A percentile compares a stretch with the other conserved stretches of the same genome.
These are phyloP conservation scores for Chrysanthemum seticuspe DNA, from an alignment of 129 eudicot species.

Conservation along the genomic window DNA sequence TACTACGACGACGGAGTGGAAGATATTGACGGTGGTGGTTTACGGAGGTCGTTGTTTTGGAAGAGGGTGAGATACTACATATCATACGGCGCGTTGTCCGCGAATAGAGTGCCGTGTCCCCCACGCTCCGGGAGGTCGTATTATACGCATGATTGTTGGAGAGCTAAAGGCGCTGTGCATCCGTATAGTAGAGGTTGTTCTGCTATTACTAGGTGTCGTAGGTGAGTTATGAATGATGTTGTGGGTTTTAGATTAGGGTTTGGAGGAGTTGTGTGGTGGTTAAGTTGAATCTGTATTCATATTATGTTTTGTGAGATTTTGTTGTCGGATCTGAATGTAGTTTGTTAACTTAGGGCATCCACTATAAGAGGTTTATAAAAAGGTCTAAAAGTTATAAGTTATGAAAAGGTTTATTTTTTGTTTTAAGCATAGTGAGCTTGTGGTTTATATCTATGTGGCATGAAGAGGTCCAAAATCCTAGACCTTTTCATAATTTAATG, in stretches of 20 bases:
- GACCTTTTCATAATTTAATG: too few species aligned
- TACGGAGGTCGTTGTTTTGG: constrained; percentile 67
- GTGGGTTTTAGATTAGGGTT: constrained; percentile 1
- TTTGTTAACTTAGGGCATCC: constrained; percentile 19
- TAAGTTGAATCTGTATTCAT: neutral
- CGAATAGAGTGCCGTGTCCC: constrained; percentile 78
- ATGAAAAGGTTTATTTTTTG: too few species aligned
- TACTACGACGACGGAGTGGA: constrained; percentile 24
- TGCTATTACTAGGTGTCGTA: constrained; percentile 71
- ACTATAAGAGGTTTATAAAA: too few species aligned
- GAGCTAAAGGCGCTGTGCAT: constrained; percentile 57
- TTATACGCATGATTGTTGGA: constrained; percentile 71
- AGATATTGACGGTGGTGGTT: constrained; percentile 7
- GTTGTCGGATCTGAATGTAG: too few species aligned
- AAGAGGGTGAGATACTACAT: constrained; percentile 49
- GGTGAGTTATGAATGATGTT: constrained; percentile 26
- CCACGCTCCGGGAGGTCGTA: constrained; percentile 90
- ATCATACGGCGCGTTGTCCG: constrained; percentile 76
- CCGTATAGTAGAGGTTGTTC: constrained; percentile 88
- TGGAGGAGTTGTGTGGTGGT: neutral
- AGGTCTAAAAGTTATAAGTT: too few species aligned
- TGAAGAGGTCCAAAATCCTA: too few species aligned
- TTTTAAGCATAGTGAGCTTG: too few species aligned
- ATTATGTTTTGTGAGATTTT: too few species aligned
- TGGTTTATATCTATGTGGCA: too few species aligned